Base-by-base conservation (phyloP, 2,329 filamentous ascomycete species). In the Ascochyta koolunga region DNA sequence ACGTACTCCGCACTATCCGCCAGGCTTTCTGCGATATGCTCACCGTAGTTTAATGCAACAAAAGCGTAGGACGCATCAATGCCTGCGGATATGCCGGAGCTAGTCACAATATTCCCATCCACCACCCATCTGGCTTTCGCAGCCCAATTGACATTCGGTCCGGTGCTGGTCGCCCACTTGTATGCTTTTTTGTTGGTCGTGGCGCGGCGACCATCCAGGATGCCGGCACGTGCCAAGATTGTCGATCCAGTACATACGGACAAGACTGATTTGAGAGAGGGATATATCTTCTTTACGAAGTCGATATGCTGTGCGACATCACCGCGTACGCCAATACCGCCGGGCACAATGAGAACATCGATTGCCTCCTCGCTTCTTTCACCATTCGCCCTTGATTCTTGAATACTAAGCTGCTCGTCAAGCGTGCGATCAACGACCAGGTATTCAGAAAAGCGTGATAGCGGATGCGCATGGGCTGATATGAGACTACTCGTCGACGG, bases 341-440 rank as follows among this genome's bases (percentile, higher is more conserved):
- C 87, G 0, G 87, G 87, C n/a, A 90, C 75, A 22, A 90, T 73
- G 15, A 90, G 78, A 3, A 89, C 82, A 47, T 89, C 84, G 6
- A 60, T 66, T 52, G 43, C 56, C 21, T 53, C 57, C 7, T 50
- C 42, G 13, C 37, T 46, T 9, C 41, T 50, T 24, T 57, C 44
- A 18, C 45, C 50, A 13, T 41, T 16, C 10, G 22, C 18, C 9
- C n/a, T 41, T 2, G 52, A 32, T 39, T 60, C 50, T 50, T 64
- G 61, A 4, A 62, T 53, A 15, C 43, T 33, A 11, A 60, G 54
- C 43, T 66, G 59, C 29, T 62, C 46, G 7, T 58, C 50, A 24
- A 60, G 63, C 13, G 59, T 64, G 5, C 54, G 56, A 9, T 62
- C 54, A 15, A 66, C 51, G 2, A 58, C 45, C 44, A 61, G 54